These are phyloP conservation scores for Hyaloscypha variabilis DNA, from an alignment of 495 filamentous ascomycete species.

Conservation along the genomic window DNA sequence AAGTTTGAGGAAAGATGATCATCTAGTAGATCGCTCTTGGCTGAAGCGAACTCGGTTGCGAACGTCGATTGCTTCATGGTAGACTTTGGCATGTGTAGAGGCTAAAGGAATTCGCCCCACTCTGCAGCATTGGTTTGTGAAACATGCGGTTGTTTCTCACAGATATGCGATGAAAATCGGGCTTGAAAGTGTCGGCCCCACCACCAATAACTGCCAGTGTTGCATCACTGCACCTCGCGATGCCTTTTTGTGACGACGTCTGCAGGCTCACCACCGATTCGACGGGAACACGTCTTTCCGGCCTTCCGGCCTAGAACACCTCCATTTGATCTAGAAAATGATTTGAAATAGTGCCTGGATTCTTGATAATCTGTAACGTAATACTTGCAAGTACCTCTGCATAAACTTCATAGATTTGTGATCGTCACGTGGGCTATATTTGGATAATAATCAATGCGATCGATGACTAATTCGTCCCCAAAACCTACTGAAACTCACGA, in stretches of 20 bases:
- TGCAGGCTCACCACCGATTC: too few relatives aligned
- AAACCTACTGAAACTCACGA: too few relatives aligned
- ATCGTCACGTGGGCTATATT: background rate
- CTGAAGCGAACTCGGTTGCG: background rate
- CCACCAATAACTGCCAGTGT: too few relatives aligned
- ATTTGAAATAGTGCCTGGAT: background rate
- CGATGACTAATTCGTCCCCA: too few relatives aligned
- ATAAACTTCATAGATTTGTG: background rate
- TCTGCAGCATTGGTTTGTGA: background rate
- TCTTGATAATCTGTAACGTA: background rate
- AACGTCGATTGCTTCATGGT: background rate
- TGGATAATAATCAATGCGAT: background rate
- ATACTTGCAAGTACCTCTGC: background rate
- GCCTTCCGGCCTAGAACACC: too few relatives aligned
- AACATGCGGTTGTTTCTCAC: background rate
- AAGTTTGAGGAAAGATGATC: background rate
- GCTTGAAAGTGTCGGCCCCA: background rate
- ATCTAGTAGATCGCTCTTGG: background rate
- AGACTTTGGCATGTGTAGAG: background rate
- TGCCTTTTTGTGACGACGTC: too few relatives aligned
- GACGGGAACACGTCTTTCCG: too few relatives aligned
- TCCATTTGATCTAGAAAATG: background rate
- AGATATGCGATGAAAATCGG: background rate
- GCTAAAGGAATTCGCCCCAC: background rate
- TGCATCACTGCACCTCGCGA: too few relatives aligned